Evolutionary conservation across 129 eudicot genomes (phyloP).

Genomic region (Helianthus tuberosus): DNA sequence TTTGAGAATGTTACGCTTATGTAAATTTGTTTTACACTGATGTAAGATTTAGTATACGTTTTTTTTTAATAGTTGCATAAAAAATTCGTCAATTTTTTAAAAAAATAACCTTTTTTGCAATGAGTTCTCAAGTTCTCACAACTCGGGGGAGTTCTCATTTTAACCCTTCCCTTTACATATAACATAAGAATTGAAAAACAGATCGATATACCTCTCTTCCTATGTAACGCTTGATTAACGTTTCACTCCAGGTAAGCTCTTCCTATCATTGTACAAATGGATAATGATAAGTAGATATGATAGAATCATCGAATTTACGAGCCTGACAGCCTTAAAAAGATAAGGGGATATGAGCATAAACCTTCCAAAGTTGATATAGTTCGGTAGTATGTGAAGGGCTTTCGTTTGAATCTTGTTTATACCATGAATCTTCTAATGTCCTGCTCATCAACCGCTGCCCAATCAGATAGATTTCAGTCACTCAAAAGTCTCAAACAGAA

Average conservation of each 20-base stretch:
- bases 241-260: constrained; percentile 72
- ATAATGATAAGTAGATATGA: neutral
- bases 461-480: constrained; percentile 34
- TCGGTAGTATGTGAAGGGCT: constrained; percentile 31
- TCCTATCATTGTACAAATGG: constrained; percentile 49
- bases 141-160: no score
- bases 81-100: no score
- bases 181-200: constrained; percentile 1
- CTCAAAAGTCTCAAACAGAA: neutral
- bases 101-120: no score
- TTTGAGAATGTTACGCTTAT: no score
- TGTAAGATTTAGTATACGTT: no score
- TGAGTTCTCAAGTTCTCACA: no score
- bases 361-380: constrained; percentile 63
- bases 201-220: constrained; percentile 73
- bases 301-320: neutral
- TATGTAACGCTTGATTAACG: constrained; percentile 62
- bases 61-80: no score
- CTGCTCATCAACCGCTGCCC: constrained; percentile 73
- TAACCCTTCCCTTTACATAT: neutral
- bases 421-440: constrained; percentile 49
- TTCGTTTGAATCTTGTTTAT: constrained; percentile 39
- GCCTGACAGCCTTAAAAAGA: neutral
- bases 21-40: no score
- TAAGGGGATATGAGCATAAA: constrained; percentile 18